Base-by-base conservation (phyloP, 2,329 filamentous ascomycete species). In the Penicillium griseofulvum region DNA sequence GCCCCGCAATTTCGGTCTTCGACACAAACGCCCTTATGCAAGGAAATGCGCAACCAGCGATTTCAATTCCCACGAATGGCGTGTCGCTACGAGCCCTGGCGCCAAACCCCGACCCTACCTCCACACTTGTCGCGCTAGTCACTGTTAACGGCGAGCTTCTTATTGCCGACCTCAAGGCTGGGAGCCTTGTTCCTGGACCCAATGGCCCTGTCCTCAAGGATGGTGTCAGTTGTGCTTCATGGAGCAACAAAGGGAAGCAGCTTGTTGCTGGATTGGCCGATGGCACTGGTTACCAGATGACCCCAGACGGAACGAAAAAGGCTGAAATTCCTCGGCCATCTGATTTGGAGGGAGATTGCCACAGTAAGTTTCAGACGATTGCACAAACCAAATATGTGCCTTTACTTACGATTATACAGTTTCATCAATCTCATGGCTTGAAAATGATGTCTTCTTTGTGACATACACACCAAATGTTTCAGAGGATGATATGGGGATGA, bases 241-340 rank as follows among this genome's bases (percentile, higher is more conserved):
- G 95, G 94, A 99, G 94, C 72, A 88, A 85, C 57, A 90, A 87
- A 70, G 94, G 94, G 44, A 99, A 96, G 71, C 93, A 97, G 70
- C 79, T 99, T 41, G 87, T 96, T 42, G 92, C 90, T 62, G 94
- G 95, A 16, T 79, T 94, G 64, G 86, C 81, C 7, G 85, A 97
- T 73, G 94, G 94, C 55, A 87, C 86, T 12, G 86, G 88, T 49
- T 83, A 83, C 53, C 92, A 97, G 71, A 87, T 97, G 83, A 91
- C 89, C 8, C 90, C 89, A 0, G 84, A 90, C 64, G 93, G 93
- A 44, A 82, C 82, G 38, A 80, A 83, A 28, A 94, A 93, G 74
- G 91, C 82, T 34, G 81, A 87, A 49, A 89, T 99, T 44, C 91
- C 92, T 24, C 84, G 85, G 55, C 90, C 93, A 3, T 86, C 90